Evolutionary conservation across 1,139 yeast genomes (phyloP).

Genomic region (Pichia sp.): DNA sequence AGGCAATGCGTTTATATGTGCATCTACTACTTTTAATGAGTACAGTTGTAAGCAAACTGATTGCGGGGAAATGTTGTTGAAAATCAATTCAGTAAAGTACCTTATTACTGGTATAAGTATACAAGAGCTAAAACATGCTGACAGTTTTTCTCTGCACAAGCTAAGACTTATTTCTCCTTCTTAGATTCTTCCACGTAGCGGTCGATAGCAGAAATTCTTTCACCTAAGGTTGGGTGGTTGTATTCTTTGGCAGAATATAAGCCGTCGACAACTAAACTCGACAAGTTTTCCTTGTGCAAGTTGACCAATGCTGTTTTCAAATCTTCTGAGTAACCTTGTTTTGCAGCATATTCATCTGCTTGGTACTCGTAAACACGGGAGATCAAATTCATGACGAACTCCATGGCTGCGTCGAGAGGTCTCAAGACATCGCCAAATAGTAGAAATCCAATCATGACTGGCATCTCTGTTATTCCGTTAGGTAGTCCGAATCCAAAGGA

Average conservation of each 20-base stretch:
- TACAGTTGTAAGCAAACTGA: background rate
- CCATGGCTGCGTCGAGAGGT: slow-evolving; percentile 69
- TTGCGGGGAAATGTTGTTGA: background rate
- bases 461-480: slow-evolving; percentile 39
- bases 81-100: background rate
- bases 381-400: slow-evolving; percentile 62
- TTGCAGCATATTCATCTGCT: slow-evolving; percentile 83
- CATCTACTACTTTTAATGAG: background rate
- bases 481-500: slow-evolving; percentile 64
- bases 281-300: slow-evolving; percentile 73
- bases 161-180: slow-evolving; percentile 14
- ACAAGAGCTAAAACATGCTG: background rate
- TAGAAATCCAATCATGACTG: slow-evolving; percentile 75
- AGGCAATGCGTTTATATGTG: background rate
- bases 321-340: slow-evolving; percentile 64
- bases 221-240: slow-evolving; percentile 87
- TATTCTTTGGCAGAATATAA: slow-evolving; percentile 83
- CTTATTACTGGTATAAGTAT: background rate
- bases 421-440: slow-evolving; percentile 69
- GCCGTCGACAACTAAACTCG: slow-evolving; percentile 84
- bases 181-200: slow-evolving; percentile 29
- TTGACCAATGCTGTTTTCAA: slow-evolving; percentile 70
- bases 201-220: slow-evolving; percentile 74
- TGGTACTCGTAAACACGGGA: slow-evolving; percentile 87
- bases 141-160: background rate